These are phyloP conservation scores for Aureobasidium musti DNA, from an alignment of 2,329 filamentous ascomycete genomes.

Conservation along the genomic window DNA sequence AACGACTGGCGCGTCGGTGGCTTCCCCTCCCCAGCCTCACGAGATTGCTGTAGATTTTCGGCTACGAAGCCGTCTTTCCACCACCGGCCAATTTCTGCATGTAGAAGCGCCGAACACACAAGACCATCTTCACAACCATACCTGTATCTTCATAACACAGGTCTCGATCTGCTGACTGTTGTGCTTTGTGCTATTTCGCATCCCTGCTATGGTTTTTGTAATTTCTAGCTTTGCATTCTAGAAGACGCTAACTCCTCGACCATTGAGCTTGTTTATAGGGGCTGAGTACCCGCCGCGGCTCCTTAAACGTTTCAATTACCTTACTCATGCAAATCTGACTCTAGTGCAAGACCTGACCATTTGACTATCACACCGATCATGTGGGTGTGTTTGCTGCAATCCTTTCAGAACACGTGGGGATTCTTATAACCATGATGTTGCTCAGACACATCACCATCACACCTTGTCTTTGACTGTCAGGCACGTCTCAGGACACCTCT, in stretches of 20 bases:
- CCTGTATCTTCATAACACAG: background rate
- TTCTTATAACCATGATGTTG: background rate
- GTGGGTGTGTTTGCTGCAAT: background rate
- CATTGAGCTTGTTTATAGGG: constrained; percentile 19
- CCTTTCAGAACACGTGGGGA: background rate
- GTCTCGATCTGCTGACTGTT: background rate
- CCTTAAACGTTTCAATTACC: constrained; percentile 13
- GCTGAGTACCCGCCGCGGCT: constrained; percentile 9
- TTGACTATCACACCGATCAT: background rate
- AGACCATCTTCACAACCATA: background rate
- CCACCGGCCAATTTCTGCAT: background rate
- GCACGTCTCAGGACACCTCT: background rate
- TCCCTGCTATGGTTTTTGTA: background rate
- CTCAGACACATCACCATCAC: background rate
- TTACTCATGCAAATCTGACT: constrained; percentile 2
- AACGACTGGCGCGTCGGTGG: background rate
- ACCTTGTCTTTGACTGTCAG: background rate
- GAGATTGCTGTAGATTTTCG: constrained; percentile 13
- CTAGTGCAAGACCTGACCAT: background rate
- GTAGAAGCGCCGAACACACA: constrained; percentile 10
- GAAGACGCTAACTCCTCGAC: constrained; percentile 14
- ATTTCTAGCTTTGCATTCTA: constrained; percentile 13
- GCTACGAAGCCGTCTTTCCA: background rate
- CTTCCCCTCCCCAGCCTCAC: constrained; percentile 4
- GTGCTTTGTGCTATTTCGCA: background rate